Conservation (phyloP, 257 asterid genomes). For the Solanum tarijense region DNA sequence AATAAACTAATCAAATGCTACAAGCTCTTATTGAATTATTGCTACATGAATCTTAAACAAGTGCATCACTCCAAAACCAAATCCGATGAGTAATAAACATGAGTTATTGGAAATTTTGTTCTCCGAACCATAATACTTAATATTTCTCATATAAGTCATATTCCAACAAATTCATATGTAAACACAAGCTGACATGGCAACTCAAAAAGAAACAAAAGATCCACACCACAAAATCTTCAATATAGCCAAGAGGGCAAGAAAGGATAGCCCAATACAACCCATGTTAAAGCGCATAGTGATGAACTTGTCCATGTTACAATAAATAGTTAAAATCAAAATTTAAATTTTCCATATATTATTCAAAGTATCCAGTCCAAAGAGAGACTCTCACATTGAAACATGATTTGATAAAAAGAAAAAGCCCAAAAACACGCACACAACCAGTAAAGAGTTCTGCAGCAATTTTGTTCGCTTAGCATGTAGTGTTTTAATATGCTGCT, state of each 20-base stretch:
- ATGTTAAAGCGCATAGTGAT: neutral
- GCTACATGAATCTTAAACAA: too few species aligned
- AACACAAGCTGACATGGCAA: neutral
- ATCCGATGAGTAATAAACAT: neutral
- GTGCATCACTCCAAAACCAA: neutral
- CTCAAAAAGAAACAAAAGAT: neutral
- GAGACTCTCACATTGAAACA: neutral
- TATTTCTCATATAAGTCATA: neutral
- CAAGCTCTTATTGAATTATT: too few species aligned
- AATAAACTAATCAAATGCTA: neutral
- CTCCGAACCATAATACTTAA: neutral
- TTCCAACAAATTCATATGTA: neutral
- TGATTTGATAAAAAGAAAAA: neutral
- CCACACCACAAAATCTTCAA: neutral
- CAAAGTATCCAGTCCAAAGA: neutral
- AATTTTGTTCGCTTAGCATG: neutral
- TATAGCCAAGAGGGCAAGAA: neutral
- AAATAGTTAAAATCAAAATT: neutral
- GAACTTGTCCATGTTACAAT: neutral
- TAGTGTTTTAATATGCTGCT: neutral
- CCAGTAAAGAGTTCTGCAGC: neutral
- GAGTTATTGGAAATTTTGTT: neutral
- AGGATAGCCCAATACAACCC: neutral
- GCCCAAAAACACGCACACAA: neutral
- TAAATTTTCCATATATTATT: neutral